phyloP scores from a whole-genome alignment of 768 basidiomycete genomes.

The Podaxis sp. region DNA sequence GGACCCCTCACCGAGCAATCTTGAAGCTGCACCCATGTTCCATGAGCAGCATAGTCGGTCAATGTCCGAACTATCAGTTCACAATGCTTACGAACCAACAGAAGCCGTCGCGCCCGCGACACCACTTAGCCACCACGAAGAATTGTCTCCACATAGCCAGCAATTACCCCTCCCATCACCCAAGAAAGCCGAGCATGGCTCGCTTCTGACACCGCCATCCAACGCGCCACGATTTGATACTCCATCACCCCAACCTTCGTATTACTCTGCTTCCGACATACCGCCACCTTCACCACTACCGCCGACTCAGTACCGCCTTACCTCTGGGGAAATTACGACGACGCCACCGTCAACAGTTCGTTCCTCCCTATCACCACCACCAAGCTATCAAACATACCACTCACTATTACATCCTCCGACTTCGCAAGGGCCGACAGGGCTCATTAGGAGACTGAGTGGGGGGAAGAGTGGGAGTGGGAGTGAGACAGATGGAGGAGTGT shows the following conservation, averaged over 20 bases:
- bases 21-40: conserved; percentile 76
- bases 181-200: conserved; percentile 19
- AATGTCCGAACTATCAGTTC: conserved; percentile 55
- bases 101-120: conserved; percentile 43
- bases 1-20: conserved; percentile 27
- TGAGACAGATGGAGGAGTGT: conserved; percentile 24
- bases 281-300: conserved; percentile 63
- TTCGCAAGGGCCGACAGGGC: conserved; percentile 7
- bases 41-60: conserved; percentile 62
- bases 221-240: conserved; percentile 22
- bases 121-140: conserved; percentile 34
- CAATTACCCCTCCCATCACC: conserved; percentile 23
- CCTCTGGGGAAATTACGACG: conserved; percentile 46
- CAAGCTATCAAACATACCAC: conserved; percentile 8
- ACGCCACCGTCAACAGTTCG: conserved; percentile 31
- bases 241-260: conserved; percentile 51
- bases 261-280: conserved; percentile 70
- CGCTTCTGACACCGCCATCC: conserved; percentile 29
- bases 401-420: neutral
- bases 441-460: conserved; percentile 17
- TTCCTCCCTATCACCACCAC: neutral
- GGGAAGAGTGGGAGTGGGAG: neutral
- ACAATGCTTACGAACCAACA: conserved; percentile 48
- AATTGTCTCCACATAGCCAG: conserved; percentile 26
- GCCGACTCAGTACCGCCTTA: conserved; percentile 44